Evolutionary conservation across 1,139 yeast genomes (phyloP), one percentile per base, ranked within the genome.

Genomic region (Yamadazyma atmosphaerica): DNA sequence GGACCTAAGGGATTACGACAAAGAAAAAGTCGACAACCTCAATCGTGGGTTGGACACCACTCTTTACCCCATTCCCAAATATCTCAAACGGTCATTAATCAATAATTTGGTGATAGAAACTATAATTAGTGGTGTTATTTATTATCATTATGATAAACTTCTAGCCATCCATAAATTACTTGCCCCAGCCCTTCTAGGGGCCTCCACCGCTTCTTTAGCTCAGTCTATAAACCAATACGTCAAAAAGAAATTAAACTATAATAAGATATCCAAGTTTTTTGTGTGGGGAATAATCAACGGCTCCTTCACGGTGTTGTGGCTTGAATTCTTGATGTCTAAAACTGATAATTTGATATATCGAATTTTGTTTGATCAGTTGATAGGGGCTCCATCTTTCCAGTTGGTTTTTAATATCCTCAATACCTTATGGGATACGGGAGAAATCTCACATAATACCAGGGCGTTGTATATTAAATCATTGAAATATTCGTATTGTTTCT

Each of bases 241-340:
- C 31, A 69, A 66, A 47, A 64, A 64, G 40, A 65, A 68, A 32
- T 68, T 68, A 41, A 67, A 66, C 38, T 49, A 67, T 13, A 65
- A 61, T 39, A 65, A 68, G 36, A 63, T 79, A 21, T 37, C 65
- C 38, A 80, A 81, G 49, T 81, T 81, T 49, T 53, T 70, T 43
- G 54, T 73, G 1, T 81, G 86, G 86, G 87, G 87, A n/a, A 55
- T 66, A 12, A 61, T 81, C 34, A 80, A 80, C 53, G 86, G 86
- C 1, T 52, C 69, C 19, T 58, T 79, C 40, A 75, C 83, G 2
- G 75, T 73, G 6, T 55, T 77, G 22, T 81, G 86, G 86, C 70
- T 81, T 32, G 76, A 76, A 35, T 46, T 70, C 32, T 58, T 81
- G 31, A 54, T 76, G n/a, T 38, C 45, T 1, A 58, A 54, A 9